Evolutionary conservation across 306 rosid species (phyloP).

Genomic region (Sechiopsis laciniata): DNA sequence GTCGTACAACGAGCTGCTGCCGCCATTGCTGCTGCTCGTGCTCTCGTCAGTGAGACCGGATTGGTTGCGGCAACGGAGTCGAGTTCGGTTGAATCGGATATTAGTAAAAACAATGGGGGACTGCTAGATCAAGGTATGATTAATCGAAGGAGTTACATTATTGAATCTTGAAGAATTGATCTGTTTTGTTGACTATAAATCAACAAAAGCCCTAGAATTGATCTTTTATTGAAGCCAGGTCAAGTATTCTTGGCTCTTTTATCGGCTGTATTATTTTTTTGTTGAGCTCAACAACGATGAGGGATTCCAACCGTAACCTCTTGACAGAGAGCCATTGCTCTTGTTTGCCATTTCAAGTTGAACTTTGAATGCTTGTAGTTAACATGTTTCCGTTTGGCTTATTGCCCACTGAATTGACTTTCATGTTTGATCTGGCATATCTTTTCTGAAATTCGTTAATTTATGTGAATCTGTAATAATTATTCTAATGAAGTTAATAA

Average conservation of each 20-base stretch:
- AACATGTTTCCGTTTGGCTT: background rate
- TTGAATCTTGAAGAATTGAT: background rate
- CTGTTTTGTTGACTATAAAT: too few species aligned
- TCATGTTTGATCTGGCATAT: background rate
- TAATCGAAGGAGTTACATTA: background rate
- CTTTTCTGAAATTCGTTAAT: background rate
- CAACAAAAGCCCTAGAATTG: background rate
- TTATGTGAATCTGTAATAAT: background rate
- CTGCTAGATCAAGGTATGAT: conserved; percentile 27
- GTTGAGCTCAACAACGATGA: too few species aligned
- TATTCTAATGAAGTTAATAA: background rate
- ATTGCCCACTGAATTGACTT: background rate
- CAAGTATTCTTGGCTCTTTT: background rate
- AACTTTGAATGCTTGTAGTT: too few species aligned
- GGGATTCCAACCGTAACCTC: too few species aligned
- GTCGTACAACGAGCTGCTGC: conserved; percentile 78
- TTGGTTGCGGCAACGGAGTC: background rate
- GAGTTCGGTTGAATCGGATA: conserved; percentile 17
- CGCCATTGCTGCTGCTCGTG: conserved; percentile 75
- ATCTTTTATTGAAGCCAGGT: background rate
- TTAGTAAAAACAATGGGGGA: conserved; percentile 5
- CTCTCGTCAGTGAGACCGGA: conserved; percentile 35
- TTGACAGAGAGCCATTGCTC: too few species aligned
- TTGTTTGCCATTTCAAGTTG: too few species aligned
- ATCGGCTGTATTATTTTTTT: background rate